Base-by-base conservation (phyloP, 257 asterid genomes). In the Prunella vulgaris region DNA sequence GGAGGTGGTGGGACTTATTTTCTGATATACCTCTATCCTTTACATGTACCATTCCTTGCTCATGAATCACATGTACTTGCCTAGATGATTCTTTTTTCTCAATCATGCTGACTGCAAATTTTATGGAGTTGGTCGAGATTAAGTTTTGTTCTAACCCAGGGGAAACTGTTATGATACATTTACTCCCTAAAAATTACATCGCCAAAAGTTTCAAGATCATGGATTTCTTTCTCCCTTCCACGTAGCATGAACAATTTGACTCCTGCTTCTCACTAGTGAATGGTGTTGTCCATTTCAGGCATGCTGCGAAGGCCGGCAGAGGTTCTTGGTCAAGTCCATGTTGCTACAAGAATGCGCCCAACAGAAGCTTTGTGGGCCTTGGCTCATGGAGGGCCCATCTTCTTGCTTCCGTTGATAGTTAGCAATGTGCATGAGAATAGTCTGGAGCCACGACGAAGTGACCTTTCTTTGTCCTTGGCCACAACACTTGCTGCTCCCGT, bases 271-370 rank as follows among this genome's bases (percentile, higher is more conserved):
- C 68, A 52, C 30, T 32, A 24, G 35, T 71, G 65, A 49, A 38
- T 78, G 71, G 22, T 61, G 42, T 59, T 76, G 24, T 76, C 74
- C 62, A 66, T 73, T 77, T 79, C 82, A 93, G 99, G 99, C 65
- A 77, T 85, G 86, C 86, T 79, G 46, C 87, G 99, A 72, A 85
- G 97, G 71, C 99, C 96, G 28, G 99, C 99, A 40, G 99, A 93
- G 84, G 96, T 93, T 80, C 97, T 93, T 70, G 99, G 99, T 77
- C 99, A 93, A 84, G 99, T 93, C 68, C 96, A 93, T 58, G 97
- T 93, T 76, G 96, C 98, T 67, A 82, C 84, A 74, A 90, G 97
- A 84, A 87, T 87, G 87, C 87, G 98, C 27, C 96, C 98, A 17
- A 70, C 88, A 14, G 97, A 93, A 82, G 92, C 99, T 73, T 79